Evolutionary conservation across 2,329 filamentous ascomycete species (phyloP).

Genomic region (Talaromyces marneffei): DNA sequence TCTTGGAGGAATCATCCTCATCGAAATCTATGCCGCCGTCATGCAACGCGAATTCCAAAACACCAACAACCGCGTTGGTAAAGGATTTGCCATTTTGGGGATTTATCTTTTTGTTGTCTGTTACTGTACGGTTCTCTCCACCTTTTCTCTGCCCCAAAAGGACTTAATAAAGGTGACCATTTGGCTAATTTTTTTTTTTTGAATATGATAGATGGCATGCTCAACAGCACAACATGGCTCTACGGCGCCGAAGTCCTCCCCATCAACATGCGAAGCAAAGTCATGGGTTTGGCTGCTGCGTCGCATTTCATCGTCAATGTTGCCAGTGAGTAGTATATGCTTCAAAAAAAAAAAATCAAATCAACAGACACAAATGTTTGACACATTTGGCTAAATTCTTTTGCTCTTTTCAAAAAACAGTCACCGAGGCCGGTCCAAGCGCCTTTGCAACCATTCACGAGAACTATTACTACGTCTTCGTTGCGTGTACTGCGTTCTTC

Average conservation of each 20-base stretch:
- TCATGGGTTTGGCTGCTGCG: constrained; percentile 51
- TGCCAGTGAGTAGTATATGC: constrained; percentile 33
- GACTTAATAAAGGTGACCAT: too few species aligned
- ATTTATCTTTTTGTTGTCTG: constrained; percentile 55
- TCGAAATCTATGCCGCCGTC: constrained; percentile 55
- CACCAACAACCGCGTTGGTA: constrained; percentile 50
- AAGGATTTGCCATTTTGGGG: constrained; percentile 55
- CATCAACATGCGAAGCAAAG: constrained; percentile 48
- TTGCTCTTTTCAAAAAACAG: too few species aligned
- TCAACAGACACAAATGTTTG: too few species aligned
- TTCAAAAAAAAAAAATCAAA: too few species aligned
- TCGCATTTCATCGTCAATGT: constrained; percentile 54
- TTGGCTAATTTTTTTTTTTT: too few species aligned
- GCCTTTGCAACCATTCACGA: constrained; percentile 54
- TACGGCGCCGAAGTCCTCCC: constrained; percentile 54
- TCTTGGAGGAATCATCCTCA: constrained; percentile 47
- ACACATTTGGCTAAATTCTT: too few species aligned
- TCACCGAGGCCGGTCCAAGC: constrained; percentile 51
- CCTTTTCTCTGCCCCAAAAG: too few species aligned
- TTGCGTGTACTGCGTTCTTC: constrained; percentile 49
- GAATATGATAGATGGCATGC: constrained; percentile 43
- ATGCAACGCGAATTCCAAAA: constrained; percentile 55
- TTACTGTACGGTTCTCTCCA: constrained; percentile 41
- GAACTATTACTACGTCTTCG: constrained; percentile 58
- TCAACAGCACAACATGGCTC: constrained; percentile 52